Base-by-base conservation (phyloP, 495 filamentous ascomycete genomes). In the Neurospora sp. region DNA sequence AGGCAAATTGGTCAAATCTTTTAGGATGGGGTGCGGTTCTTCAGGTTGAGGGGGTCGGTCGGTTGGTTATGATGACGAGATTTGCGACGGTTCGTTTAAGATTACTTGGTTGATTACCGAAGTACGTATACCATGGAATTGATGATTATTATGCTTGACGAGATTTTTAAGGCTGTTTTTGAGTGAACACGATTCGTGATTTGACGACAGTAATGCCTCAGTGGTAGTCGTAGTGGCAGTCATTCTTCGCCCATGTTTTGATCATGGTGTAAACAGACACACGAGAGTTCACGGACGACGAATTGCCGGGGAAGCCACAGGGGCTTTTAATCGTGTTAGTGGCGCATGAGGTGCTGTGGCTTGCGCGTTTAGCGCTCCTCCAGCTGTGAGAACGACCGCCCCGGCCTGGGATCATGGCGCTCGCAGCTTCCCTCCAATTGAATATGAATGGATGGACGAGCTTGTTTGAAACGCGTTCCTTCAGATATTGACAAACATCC, bases 21-120 rank as follows among this genome's bases (percentile, higher is more conserved):
- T 70, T 53, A 17, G 42, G 59, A 38, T 41, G 69, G 61, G 8
- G 22, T 73, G 75, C 40, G 71, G 69, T 73, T 76, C 73, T 76
- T 73, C 69, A 48, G 61, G 75, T 73, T 75, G 61, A 4, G 9
- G 20, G 20, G 45, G 9, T 20, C 8, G 8, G n/a, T 10, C 4
- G 17, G 44, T 3, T 27, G 17, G 42, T 45, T n/a, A 45, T 27
- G 45, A 53, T 27, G 45, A 27, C 20, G 20, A 59, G 4, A 27
- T 27, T 59, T 59, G 20, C 10, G 20, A 59, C 1, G 22, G 48
- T 59, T 10, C 12, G 1, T 4, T 14, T 27, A 14, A 53, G 4
- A 53, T 53, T 59, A 59, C 48, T 37, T 37, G 35, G 35, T 37
- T 37, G 20, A 5, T 14, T 27, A 59, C 1, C 4, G 48, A 27